Conservation (phyloP, 2,329 filamentous ascomycete species). For the Gyromitra esculenta region DNA sequence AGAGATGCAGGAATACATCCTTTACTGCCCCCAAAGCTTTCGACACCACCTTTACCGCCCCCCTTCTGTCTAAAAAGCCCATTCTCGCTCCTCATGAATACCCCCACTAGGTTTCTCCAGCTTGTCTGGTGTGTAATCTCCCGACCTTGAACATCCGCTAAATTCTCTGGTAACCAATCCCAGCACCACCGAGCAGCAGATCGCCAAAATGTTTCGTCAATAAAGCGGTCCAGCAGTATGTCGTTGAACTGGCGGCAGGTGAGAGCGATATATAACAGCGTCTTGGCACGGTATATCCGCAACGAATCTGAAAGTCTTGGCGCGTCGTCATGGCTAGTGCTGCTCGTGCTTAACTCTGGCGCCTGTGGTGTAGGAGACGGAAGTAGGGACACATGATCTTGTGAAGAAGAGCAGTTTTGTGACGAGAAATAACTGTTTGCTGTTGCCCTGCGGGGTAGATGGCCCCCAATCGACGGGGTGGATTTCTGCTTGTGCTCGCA, state of each 20-base stretch:
- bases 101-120: slow-evolving; percentile 57
- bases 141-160: slow-evolving; percentile 56
- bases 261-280: slow-evolving; percentile 44
- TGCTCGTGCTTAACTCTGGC: background rate
- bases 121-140: slow-evolving; percentile 55
- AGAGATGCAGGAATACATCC: slow-evolving; percentile 48
- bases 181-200: slow-evolving; percentile 56
- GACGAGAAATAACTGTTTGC: background rate
- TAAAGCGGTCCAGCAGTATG: slow-evolving; percentile 52
- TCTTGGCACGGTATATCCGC: slow-evolving; percentile 51
- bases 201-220: slow-evolving; percentile 56
- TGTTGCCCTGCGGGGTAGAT: slow-evolving; percentile 43
- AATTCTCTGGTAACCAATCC: slow-evolving; percentile 52
- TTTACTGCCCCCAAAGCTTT: slow-evolving; percentile 56
- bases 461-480: background rate
- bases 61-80: slow-evolving; percentile 52
- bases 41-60: slow-evolving; percentile 52
- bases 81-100: slow-evolving; percentile 56
- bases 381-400: background rate
- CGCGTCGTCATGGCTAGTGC: slow-evolving; percentile 19
- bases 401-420: background rate
- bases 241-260: slow-evolving; percentile 54
- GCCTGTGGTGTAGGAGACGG: background rate
- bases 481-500: slow-evolving; percentile 43
- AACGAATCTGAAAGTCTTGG: slow-evolving; percentile 33